phyloP scores from a whole-genome alignment of 2,329 filamentous ascomycete species.

The Arthrocladium fulminans region DNA sequence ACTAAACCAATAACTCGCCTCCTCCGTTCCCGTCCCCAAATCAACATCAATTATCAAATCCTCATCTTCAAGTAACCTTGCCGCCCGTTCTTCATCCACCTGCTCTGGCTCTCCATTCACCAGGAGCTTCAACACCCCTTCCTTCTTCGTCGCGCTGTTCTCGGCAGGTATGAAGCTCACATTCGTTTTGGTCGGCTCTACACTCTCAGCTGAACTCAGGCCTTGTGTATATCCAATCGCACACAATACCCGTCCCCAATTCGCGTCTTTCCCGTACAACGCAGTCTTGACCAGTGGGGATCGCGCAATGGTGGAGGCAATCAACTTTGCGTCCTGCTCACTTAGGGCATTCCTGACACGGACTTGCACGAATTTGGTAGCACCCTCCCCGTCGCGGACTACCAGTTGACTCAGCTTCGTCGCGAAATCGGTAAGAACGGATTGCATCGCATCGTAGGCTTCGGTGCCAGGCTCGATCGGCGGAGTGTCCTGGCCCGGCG shows the following conservation, averaged over 20 bases:
- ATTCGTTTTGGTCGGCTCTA: slow-evolving; percentile 48
- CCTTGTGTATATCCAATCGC: slow-evolving; percentile 70
- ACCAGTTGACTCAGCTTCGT: slow-evolving; percentile 82
- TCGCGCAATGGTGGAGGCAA: slow-evolving; percentile 79
- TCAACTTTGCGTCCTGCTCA: slow-evolving; percentile 62
- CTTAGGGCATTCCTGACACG: slow-evolving; percentile 65
- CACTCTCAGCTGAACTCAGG: slow-evolving; percentile 25
- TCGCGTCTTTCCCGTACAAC: slow-evolving; percentile 91
- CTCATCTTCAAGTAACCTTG: slow-evolving; percentile 52
- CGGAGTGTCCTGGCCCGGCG: slow-evolving; percentile 52
- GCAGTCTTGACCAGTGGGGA: slow-evolving; percentile 96
- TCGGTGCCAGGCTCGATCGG: slow-evolving; percentile 27
- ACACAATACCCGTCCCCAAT: slow-evolving; percentile 96
- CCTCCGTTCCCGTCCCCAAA: slow-evolving; percentile 43
- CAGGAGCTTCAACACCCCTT: slow-evolving; percentile 45
- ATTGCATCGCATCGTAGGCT: slow-evolving; percentile 63
- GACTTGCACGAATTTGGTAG: slow-evolving; percentile 96
- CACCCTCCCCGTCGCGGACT: slow-evolving; percentile 91
- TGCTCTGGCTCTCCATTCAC: slow-evolving; percentile 53
- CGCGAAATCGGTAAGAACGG: slow-evolving; percentile 66
- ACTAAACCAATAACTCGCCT: slow-evolving; percentile 56
- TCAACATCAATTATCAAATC: slow-evolving; percentile 54
- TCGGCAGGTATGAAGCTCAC: slow-evolving; percentile 54
- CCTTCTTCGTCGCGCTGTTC: slow-evolving; percentile 35
- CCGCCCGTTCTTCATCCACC: slow-evolving; percentile 53